phyloP scores from a whole-genome alignment of 108 stramenopile species.

The Fragilaria crotonensis region DNA sequence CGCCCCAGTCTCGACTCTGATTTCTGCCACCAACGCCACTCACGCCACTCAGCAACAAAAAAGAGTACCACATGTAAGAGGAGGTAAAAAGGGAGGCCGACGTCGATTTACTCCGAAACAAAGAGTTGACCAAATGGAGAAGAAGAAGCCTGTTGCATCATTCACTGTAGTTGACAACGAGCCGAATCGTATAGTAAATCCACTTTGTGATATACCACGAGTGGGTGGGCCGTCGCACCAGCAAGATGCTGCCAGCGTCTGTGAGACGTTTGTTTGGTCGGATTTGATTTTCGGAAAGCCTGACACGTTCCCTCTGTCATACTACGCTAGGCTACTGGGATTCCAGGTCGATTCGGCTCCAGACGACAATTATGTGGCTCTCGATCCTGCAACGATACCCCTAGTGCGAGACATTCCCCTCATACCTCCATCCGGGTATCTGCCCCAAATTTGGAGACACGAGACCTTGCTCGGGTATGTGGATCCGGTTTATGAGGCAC shows the following conservation, averaged over 20 bases:
- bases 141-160: neutral
- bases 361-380: neutral
- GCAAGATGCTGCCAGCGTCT: conserved; percentile 29
- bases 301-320: conserved; percentile 73
- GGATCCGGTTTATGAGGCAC: conserved; percentile 13
- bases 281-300: conserved; percentile 42
- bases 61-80: too few relatives aligned
- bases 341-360: conserved; percentile 39
- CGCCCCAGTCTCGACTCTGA: too few relatives aligned
- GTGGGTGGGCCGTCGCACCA: neutral
- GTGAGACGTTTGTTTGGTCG: conserved; percentile 39
- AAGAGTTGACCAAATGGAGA: neutral
- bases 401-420: conserved; percentile 2
- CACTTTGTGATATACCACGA: conserved; percentile 30
- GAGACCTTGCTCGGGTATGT: neutral
- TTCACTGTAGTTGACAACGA: conserved; percentile 27
- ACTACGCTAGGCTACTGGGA: conserved; percentile 57
- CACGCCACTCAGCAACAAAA: too few relatives aligned
- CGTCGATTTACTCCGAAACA: neutral
- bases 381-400: neutral
- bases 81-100: neutral
- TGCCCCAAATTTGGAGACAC: neutral
- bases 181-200: conserved; percentile 50
- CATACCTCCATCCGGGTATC: neutral
- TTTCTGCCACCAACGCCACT: too few relatives aligned